Conservation (phyloP, 306 rosid genomes). For the Acacia acuminata region DNA sequence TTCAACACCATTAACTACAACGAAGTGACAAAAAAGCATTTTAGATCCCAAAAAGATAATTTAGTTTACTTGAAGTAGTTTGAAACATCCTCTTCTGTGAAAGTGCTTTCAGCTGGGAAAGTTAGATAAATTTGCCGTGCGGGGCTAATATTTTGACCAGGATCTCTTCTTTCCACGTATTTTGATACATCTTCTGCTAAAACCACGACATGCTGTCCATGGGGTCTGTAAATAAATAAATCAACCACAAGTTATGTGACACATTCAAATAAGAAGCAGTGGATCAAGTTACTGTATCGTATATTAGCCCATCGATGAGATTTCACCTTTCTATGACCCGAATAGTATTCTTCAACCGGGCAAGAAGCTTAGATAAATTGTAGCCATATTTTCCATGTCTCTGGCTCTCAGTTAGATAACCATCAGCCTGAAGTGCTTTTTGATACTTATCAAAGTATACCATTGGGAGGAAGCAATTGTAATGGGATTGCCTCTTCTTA, state of each 20-base stretch:
- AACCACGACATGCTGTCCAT: slow-evolving; percentile 84
- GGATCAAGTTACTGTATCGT: background rate
- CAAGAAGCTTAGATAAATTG: slow-evolving; percentile 82
- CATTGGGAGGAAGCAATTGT: slow-evolving; percentile 90
- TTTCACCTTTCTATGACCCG: slow-evolving; percentile 79
- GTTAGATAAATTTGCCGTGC: slow-evolving; percentile 82
- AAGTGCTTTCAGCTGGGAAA: slow-evolving; percentile 90
- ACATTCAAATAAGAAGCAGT: slow-evolving; percentile 9
- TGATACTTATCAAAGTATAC: slow-evolving; percentile 75
- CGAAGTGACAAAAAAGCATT: slow-evolving; percentile 23
- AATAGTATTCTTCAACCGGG: slow-evolving; percentile 59
- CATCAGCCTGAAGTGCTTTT: slow-evolving; percentile 79
- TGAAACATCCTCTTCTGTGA: slow-evolving; percentile 79
- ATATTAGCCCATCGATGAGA: background rate
- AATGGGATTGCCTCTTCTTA: slow-evolving; percentile 67
- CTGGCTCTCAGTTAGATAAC: slow-evolving; percentile 89
- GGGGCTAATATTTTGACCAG: slow-evolving; percentile 64
- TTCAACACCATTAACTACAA: slow-evolving; percentile 2
- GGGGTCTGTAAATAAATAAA: slow-evolving; percentile 62
- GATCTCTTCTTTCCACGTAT: slow-evolving; percentile 57
- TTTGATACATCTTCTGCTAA: slow-evolving; percentile 66
- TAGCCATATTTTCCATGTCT: slow-evolving; percentile 88
- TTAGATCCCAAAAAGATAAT: background rate
- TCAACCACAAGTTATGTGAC: background rate
- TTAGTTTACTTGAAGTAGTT: slow-evolving; percentile 66